These are phyloP conservation scores for Phaeosphaeria sp. DNA, from an alignment of 2,329 filamentous ascomycete genomes.

Conservation along the genomic window DNA sequence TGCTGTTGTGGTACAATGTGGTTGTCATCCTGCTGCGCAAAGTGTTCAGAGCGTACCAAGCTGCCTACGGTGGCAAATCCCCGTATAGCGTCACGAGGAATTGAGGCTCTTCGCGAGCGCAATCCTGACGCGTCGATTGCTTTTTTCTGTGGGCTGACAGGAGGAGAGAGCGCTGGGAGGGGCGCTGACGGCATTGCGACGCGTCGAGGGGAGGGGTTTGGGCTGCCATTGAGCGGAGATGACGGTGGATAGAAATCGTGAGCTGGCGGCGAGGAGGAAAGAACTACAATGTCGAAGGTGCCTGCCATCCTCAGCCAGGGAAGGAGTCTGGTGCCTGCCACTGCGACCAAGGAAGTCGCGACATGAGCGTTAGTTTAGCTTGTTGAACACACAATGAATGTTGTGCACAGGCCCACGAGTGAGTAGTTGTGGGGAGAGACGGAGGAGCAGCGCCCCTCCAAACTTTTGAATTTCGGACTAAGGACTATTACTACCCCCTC, in stretches of 20 bases:
- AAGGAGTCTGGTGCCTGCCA: constrained; percentile 13
- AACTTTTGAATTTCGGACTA: neutral
- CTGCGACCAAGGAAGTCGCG: constrained; percentile 8
- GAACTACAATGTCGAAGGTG: constrained; percentile 32
- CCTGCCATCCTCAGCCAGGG: constrained; percentile 31
- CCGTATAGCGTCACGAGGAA: constrained; percentile 31
- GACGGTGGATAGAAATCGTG: constrained; percentile 13
- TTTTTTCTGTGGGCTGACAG: constrained; percentile 19
- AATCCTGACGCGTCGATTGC: constrained; percentile 32
- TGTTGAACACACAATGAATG: constrained; percentile 4
- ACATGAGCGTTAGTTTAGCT: constrained; percentile 5
- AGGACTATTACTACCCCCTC: neutral
- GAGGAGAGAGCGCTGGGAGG: constrained; percentile 30
- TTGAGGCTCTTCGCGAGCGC: constrained; percentile 32
- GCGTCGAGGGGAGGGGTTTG: constrained; percentile 29
- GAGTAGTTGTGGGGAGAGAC: neutral
- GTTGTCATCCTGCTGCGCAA: constrained; percentile 25
- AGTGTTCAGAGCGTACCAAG: constrained; percentile 38
- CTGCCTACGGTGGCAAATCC: constrained; percentile 45
- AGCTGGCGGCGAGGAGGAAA: constrained; percentile 43
- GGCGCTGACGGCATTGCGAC: constrained; percentile 34
- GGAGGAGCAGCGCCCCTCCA: neutral
- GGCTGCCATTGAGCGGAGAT: constrained; percentile 25
- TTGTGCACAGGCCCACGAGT: neutral
- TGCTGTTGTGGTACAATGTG: constrained; percentile 8